Percentiles rank a stretch among this genome's conserved stretches.
Evolutionary conservation across 148 eudicot genomes (phyloP).

Genomic region (Selenicereus undatus): DNA sequence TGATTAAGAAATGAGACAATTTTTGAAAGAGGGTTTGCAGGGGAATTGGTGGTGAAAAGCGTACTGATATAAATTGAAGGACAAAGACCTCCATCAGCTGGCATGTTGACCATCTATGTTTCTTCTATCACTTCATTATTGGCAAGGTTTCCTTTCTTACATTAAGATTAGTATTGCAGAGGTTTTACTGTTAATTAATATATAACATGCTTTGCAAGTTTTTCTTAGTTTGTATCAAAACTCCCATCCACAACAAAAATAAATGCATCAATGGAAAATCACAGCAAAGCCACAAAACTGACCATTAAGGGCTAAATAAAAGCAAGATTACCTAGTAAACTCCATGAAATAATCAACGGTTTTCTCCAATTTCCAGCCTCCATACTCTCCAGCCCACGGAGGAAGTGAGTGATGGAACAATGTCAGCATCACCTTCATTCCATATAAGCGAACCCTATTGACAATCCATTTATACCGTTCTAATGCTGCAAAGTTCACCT

Average conservation of each 20-base stretch:
- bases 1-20: neutral
- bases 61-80: neutral
- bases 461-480: slow-evolving; percentile 96
- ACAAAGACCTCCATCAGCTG: neutral
- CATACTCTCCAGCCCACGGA: slow-evolving; percentile 98
- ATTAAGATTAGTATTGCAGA: neutral
- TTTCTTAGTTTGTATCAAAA: neutral
- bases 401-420: slow-evolving; percentile 96
- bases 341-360: slow-evolving; percentile 90
- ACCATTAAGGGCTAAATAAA: neutral
- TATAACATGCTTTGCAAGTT: neutral
- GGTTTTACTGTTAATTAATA: neutral
- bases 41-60: neutral
- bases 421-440: slow-evolving; percentile 98
- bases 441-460: slow-evolving; percentile 64
- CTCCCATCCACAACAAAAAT: neutral
- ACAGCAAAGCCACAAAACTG: neutral
- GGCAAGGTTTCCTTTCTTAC: neutral
- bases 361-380: slow-evolving; percentile 96
- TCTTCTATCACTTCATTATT: neutral
- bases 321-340: slow-evolving; percentile 64
- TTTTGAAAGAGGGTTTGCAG: neutral
- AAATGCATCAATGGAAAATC: neutral
- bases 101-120: neutral
- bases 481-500: slow-evolving; percentile 95